Evolutionary conservation across 371 early-diverging fungal genomes (phyloP).

Genomic region (Batkoa obscura): DNA sequence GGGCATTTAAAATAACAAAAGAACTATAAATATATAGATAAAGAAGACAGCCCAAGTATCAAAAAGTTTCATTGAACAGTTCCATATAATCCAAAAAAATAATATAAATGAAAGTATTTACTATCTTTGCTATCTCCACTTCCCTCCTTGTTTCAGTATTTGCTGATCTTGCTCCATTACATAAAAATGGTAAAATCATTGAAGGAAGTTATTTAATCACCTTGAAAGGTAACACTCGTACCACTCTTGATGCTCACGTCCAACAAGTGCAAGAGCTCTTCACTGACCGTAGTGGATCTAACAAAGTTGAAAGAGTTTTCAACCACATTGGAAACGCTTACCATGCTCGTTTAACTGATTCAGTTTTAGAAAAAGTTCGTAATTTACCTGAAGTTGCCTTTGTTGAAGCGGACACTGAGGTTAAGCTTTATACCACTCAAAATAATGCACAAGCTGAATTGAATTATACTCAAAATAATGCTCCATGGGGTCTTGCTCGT

Average conservation of each 20-base stretch:
- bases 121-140: no score
- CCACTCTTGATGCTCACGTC: not conserved
- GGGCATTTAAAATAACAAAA: no score
- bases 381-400: not conserved
- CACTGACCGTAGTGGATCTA: not conserved
- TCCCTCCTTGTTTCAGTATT: no score
- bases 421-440: not conserved
- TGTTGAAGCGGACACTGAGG: not conserved
- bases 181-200: no score
- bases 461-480: no score
- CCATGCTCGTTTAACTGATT: not conserved
- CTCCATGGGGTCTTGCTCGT: constrained; percentile 32
- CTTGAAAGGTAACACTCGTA: not conserved
- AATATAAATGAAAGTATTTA: no score
- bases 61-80: no score
- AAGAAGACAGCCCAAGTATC: no score
- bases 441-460: no score
- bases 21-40: no score
- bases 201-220: not conserved
- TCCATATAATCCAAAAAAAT: no score
- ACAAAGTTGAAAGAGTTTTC: not conserved
- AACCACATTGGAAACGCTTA: not conserved
- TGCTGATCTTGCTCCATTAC: no score
- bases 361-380: not conserved
- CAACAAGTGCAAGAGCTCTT: not conserved